These are phyloP conservation scores for Pseudocercospora fijiensis DNA, from an alignment of 2,329 filamentous ascomycete genomes.

Conservation along the genomic window DNA sequence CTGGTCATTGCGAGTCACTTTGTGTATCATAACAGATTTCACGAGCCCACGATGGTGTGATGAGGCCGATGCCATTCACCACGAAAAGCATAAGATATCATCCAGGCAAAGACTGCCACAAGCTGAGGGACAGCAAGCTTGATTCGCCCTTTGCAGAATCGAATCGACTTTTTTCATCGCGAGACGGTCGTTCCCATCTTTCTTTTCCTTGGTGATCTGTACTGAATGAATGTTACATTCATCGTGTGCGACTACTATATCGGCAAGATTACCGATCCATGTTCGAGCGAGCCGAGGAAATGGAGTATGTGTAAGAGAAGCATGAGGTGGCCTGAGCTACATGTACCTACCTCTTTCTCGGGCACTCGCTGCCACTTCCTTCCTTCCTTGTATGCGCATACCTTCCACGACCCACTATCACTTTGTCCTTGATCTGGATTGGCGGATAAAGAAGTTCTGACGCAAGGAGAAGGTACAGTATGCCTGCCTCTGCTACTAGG, in stretches of 20 bases:
- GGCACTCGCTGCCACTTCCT: too few relatives aligned
- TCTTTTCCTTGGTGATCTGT: background rate
- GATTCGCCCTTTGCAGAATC: constrained; percentile 6
- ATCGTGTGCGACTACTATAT: too few relatives aligned
- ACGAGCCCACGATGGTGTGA: constrained; percentile 22
- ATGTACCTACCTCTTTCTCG: too few relatives aligned
- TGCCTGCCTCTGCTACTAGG: too few relatives aligned
- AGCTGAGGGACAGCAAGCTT: constrained; percentile 5
- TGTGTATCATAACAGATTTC: constrained; percentile 17
- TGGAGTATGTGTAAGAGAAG: background rate
- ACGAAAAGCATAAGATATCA: constrained; percentile 11
- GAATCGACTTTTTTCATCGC: constrained; percentile 7
- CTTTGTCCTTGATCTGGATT: too few relatives aligned
- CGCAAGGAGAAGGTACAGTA: too few relatives aligned
- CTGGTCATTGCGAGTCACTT: constrained; percentile 10
- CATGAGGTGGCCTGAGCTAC: background rate
- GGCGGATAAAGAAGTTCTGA: too few relatives aligned
- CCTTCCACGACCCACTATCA: too few relatives aligned
- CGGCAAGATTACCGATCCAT: background rate
- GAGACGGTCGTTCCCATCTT: background rate
- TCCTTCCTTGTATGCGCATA: too few relatives aligned
- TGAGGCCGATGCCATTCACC: constrained; percentile 23
- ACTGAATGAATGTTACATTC: too few relatives aligned
- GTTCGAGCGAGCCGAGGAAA: too few relatives aligned
- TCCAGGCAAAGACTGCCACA: background rate